Evolutionary conservation across 768 basidiomycete genomes (phyloP), one percentile per base, ranked within the genome.

Genomic region (Mycena albidolilacea): DNA sequence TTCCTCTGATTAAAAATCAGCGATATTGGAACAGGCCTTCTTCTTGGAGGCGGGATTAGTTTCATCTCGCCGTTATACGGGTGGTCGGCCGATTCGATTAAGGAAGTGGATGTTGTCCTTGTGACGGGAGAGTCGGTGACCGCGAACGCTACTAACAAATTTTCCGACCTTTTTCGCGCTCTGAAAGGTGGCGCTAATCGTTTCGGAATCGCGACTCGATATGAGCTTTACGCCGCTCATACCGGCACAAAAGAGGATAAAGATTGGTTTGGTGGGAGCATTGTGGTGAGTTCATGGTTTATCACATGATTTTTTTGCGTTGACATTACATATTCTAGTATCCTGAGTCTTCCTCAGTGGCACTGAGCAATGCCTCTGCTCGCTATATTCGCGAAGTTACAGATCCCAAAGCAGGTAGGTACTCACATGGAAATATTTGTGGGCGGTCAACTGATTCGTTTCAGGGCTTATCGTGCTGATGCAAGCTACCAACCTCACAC

Each of bases 121-220:
- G 84, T 85, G 2, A 81, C 79, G 30, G 86, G 86, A 1, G 55
- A 80, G 35, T 70, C 85, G 3, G 83, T 87, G 7, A 86, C 85
- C 1, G 85, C 84, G 2, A 85, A 80, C 0, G 82, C 80, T 7
- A 82, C 79, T 2, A 86, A 87, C 70, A 44, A 80, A 71, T 84
- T 84, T 69, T 74, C 82, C 0, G 85, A 86, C 72, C 80, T 87
- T 10, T 86, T 87, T 77, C 80, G 81, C 43, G 85, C 85, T 8
- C 77, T 87, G 55, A 86, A 86, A 72, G 86, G 85, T 5, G 85
- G 85, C 12, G 86, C 80, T 5, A 86, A 84, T 76, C 80, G 85
- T 14, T 86, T 86, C 71, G 86, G 85, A 2, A 86, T 87, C 57
- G 85, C 86, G 21, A 86, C 86, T 17, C 76, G 85, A 37, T 86